Base-by-base conservation (phyloP, 495 filamentous ascomycete genomes). In the Penicillium simplicissimum region DNA sequence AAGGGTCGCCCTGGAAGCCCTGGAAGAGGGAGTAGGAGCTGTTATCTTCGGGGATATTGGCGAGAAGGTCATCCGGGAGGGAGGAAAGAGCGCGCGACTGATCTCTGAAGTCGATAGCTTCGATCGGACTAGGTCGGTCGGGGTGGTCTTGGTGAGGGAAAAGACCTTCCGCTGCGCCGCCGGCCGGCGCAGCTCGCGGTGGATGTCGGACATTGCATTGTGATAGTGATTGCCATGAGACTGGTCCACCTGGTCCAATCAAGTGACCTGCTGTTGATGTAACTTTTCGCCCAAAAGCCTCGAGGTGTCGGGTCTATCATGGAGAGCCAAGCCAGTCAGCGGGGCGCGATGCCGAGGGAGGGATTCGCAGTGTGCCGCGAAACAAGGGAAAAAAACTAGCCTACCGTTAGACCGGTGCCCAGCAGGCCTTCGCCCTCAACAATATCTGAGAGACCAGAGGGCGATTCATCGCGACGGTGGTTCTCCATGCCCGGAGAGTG, bases 231-330 rank as follows among this genome's bases (percentile, higher is more conserved):
- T 74, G 56, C 52, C 28, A 42, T 66, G 62, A 49, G 69, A 72
- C 49, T 94, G 91, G 58, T 83, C 76, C n/a, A 38, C 85, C 67
- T 31, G 88, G 87, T 53, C 85, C 88, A 55, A 96, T 92, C 63
- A 99, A 81, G 71, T 96, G 92, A 70, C 87, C 89, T 42, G 95
- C 96, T 17, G 95, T 98, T 23, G 91, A 91, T 28, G 93, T 93
- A 58, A 99, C 93, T 78, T 96, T 99, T 67, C 93, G 86, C 55
- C 91, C 86, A 76, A 99, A 97, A 38, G 93, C 91, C 76, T 97
- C 92, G 62, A 99, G 78, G 64, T 93, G 90, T 68, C 91, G 87
- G 47, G 91, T 85, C 94, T 98, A 71, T 64, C 63, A 31, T 45
- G 28, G 17, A 52, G 8, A 55, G 59, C 14, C 25, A 36, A 37